Base-by-base conservation (phyloP, 352 stramenopile genomes). In the Phytophthora megakarya region DNA sequence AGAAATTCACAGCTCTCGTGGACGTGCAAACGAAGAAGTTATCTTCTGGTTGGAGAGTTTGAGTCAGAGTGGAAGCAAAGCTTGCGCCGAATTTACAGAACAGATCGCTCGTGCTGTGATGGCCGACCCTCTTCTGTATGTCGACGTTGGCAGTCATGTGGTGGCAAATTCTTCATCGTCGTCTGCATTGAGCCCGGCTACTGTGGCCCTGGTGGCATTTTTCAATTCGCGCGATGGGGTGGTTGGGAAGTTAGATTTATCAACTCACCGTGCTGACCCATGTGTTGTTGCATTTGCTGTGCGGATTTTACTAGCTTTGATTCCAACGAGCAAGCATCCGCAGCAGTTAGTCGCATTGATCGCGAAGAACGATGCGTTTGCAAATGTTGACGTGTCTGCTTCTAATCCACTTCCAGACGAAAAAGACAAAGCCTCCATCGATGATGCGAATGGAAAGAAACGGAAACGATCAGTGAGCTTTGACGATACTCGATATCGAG, bases 21-120 rank as follows among this genome's bases (percentile, higher is more conserved):
- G 73, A 28, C 63, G 64, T 62, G 65, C 73, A 10, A 62, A 43
- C 5, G 80, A 89, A 66, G 81, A 91, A 61, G 83, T 90, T 25
- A 40, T 22, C 6, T 73, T 90, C 5, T 94, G 83, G 86, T 67
- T 92, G 5, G 78, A 91, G 32, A 82, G 74, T 66, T 54, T 94
- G 55, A 49, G 64, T 6, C 61, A 72, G 5, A 61, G 75, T 33
- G 79, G 77, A 10, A 42, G 50, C 25, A 55, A 53, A 25, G 32
- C 19, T 1, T 87, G 80, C 47, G 80, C 71, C 16, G 43, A 53
- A 15, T 89, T 91, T 51, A 64, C 72, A 6, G 80, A 91, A 25
- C 38, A 66, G 25, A 46, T 91, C 6, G 56, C 77, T 25, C 74
- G 79, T 46, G 58, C 47, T 25, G 78, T 85, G 25, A 65, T 80